Base-by-base conservation (phyloP, 768 basidiomycete species). In the Tremella fuciformis region DNA sequence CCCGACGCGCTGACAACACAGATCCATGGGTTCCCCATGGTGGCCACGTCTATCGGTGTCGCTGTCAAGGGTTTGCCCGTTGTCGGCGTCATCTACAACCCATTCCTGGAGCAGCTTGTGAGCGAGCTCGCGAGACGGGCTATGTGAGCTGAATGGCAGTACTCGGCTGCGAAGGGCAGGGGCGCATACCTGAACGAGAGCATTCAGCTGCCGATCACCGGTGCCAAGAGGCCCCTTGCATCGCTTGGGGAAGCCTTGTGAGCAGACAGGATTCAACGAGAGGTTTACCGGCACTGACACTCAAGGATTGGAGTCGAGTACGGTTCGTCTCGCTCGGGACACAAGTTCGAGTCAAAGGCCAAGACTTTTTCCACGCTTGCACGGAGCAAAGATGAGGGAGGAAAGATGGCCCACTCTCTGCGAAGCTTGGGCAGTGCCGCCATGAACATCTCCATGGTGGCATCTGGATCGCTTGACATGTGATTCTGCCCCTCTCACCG, bases 81-180 rank as follows among this genome's bases (percentile, higher is more conserved):
- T 7, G 81, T 96, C 16, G 93, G 93, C 1, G 91, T 98, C 40
- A 86, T 97, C 60, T 94, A 85, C 80, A 92, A 92, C 72, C 93
- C 93, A 0, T 92, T 91, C 82, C 82, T 92, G 54, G 83, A 90
- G 62, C 84, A 92, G 53, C 81, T 94, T 54, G 87, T 88, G 56
- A 63, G 82, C 58, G 66, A 8, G 0, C 29, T 49, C 29, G 42
- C 11, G 25, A 7, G 18, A 24, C 18, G 2, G 3, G 22, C 41
- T 24, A 2, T 13, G 18, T 1, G 29, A 26, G 34, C 52, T 50
- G 16, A 48, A 16, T 11, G 11, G 15, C 51, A 70, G 67, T 94
- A 91, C 79, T 86, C 86, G 13, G 93, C 85, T 4, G 78, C 88
- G 42, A 83, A 84, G 76, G 88, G 86, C 11, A 84, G 86, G 55